A percentile compares a stretch with the other conserved stretches of the same genome.
Evolutionary conservation across 2,329 filamentous ascomycete genomes (phyloP).

Genomic region (Phymatotrichopsis omnivora): DNA sequence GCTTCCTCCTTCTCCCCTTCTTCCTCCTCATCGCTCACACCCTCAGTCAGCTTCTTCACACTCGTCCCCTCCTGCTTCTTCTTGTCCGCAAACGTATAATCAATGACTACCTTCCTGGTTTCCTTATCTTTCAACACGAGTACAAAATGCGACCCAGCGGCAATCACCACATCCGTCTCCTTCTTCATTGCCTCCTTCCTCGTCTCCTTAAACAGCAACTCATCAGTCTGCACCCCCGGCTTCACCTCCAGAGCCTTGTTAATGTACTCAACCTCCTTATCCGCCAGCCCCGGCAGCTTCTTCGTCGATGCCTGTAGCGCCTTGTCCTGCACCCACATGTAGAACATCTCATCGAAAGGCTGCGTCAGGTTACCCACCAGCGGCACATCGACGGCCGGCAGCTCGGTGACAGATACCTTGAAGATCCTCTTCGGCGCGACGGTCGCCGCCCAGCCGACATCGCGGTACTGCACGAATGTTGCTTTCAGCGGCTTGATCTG

Average conservation of each 20-base stretch:
- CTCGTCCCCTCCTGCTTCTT: not conserved
- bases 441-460: constrained; percentile 11
- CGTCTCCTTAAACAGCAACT: constrained; percentile 26
- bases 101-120: constrained; percentile 15
- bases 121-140: constrained; percentile 21
- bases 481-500: not conserved
- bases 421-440: constrained; percentile 26
- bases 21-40: not conserved
- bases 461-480: constrained; percentile 19
- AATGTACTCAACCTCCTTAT: constrained; percentile 22
- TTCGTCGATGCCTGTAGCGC: constrained; percentile 7
- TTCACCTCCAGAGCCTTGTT: constrained; percentile 14
- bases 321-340: constrained; percentile 34
- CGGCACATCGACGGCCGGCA: constrained; percentile 31
- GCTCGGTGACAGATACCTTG: constrained; percentile 21
- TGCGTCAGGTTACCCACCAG: constrained; percentile 33
- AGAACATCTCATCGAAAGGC: constrained; percentile 36
- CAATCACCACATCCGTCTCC: constrained; percentile 16
- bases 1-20: not conserved
- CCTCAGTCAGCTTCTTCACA: not conserved
- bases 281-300: constrained; percentile 21
- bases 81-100: constrained; percentile 22
- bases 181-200: not conserved
- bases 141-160: constrained; percentile 23
- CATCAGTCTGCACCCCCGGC: not conserved